Base-by-base conservation (phyloP, 352 stramenopile species). In the Phytophthora idaei region DNA sequence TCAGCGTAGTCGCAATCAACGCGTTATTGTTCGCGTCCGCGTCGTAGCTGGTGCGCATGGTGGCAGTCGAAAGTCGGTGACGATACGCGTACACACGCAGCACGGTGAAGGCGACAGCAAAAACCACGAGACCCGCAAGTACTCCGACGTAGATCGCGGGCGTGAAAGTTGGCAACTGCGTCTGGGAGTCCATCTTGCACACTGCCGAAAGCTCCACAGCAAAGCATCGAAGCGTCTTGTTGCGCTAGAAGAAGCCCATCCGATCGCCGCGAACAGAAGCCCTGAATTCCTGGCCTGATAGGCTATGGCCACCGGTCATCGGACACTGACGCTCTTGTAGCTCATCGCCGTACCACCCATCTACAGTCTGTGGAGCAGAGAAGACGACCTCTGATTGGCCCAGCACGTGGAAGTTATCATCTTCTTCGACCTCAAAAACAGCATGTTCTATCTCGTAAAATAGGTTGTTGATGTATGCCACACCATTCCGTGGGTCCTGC, bases 1-100 rank as follows among this genome's bases (percentile, higher is more conserved):
- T 74, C 34, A 74, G 50, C 36, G 67, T 71, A 15, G 67, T 74
- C 2, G 67, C 67, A 11, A 74, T 74, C 15, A 74, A 34, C 14
- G 61, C 61, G 3, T 12, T 39, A 36, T 39, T 61, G 41, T 56
- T 64, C 25, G 31, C 9, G 17, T 59, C 53, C 10, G 49, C 59
- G 37, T 66, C 61, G 42, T 41, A 67, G 25, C 55, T 70, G 1
- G 61, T 49, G 6, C 49, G 50, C n/a, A 42, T 63, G 5, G 55
- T 62, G 12, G 44, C 34, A 5, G 61, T 70, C 27, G 67, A 74
- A 17, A 74, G 41, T 28, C 67, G 61, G 28, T 57, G 34, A 21
- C 67, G 67, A 17, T 60, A 74, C 7, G 44, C 42, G 21, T 70
- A 70, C 10, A 73, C 50, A 31, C 60, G 60, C 37, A 74, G 10